Base-by-base conservation (phyloP, 495 filamentous ascomycete species). In the Cryomyces minteri region DNA sequence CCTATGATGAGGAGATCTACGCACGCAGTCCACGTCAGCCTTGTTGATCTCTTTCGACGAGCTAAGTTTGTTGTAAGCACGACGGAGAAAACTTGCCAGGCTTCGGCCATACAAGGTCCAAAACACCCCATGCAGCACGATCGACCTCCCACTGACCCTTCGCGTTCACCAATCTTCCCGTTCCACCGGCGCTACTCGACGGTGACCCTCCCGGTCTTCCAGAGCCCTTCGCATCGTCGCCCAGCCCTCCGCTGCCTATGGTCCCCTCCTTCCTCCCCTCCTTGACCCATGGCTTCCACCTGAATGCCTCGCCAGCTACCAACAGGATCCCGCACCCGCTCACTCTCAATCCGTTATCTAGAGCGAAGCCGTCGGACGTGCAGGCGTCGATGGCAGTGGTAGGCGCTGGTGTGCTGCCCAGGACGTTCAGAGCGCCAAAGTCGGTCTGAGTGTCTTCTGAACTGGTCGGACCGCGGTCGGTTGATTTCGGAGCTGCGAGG, bases 1-100 rank as follows among this genome's bases (percentile, higher is more conserved):
- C 92, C 90, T 14, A 99, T 56, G 48, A 99, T 83, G 32, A 98
- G 62, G 18, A 98, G 62, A 68, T 98, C 90, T 93, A 55, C n/a
- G 44, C 12, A 33, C 10, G 41, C 29, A 25, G 18, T 10, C 45
- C 32, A 9, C 12, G 3, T 38, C 34, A 38, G 34, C 34, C 9
- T 38, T 38, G 34, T 10, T 38, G 34, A 38, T 25, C 18, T 2
- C 18, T 25, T 25, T 25, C 18, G 18, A 25, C 18, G 2, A 25
- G 18, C 18, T 25, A 25, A 25, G 18, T 2, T 25, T 25, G 18
- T 25, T 25, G 40, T 55, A 41, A 51, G 53, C 43, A 38, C 34
- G 12, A 14, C 9, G 11, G 43, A 4, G 18, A 43, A 29, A 48
- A 67, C 77, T 46, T 64, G 93, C 86, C 87, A 54, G 90, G 90